Base-by-base conservation (phyloP, 2,329 filamentous ascomycete species). In the Catunica adiposa region DNA sequence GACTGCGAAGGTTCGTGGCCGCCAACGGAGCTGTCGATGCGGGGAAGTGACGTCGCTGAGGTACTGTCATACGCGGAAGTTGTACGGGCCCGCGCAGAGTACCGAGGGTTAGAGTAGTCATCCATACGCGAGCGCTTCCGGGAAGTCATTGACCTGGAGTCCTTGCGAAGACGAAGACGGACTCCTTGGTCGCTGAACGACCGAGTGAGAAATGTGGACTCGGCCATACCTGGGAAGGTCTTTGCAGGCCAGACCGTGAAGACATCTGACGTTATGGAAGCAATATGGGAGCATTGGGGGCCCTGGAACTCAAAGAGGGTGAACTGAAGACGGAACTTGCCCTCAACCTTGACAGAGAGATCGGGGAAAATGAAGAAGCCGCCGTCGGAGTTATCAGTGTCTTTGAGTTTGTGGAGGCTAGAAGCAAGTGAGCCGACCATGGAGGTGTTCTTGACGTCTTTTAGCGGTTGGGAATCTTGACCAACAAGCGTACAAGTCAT, bases 351-450 rank as follows among this genome's bases (percentile, higher is more conserved):
- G 59, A 90, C 80, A 0, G 86, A 92, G 22, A 95, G 73, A 66
- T 95, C 88, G 3, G 85, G 85, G 67, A 94, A 94, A n/a, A 94
- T 83, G 64, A 94, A 94, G 69, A 89, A 94, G 0, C 83, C 87
- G 9, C 84, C 84, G 67, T 92, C 86, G 70, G 72, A 73, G 64
- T 89, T 89, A 63, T 83, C 76, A 2, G 79, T 75, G 64, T 94
- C 86, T 66, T 92, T 90, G 55, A 94, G 71, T 55, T 86, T 78
- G 66, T 94, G 86, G 51, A 92, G 73, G 7, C 88, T 94, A 1
- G 88, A 94, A 3, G 86, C 83, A 44, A 85, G 72, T 3, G 83
- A 85, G 7, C 88, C 88, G 38, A 82, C 76, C 58, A 89, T 69
- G 47, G 78, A 75, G 59, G 76, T 78, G 53, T 61, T 60, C 47